These are phyloP conservation scores for Protomyces macrosporus DNA, from an alignment of 1,139 yeast genomes.

Conservation along the genomic window DNA sequence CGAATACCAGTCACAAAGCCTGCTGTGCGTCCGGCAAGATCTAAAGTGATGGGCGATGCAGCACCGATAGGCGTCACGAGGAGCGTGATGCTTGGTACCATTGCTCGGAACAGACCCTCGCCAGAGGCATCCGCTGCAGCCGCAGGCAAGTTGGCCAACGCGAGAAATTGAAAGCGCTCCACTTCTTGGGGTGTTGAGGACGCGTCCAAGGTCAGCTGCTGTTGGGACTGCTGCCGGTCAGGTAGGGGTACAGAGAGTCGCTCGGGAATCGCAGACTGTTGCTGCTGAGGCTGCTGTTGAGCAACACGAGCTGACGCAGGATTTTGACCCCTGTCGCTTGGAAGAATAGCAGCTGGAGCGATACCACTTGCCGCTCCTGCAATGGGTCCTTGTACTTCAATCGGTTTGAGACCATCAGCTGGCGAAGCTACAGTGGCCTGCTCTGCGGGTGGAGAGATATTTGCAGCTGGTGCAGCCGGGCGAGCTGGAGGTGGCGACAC, in stretches of 20 bases:
- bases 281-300: no score
- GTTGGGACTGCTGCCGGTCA: neutral
- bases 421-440: neutral
- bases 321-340: neutral
- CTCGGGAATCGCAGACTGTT: no score
- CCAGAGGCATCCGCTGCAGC: neutral
- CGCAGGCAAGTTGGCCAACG: neutral
- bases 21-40: neutral
- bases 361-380: neutral
- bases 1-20: neutral
- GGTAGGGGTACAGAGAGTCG: no score
- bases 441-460: neutral
- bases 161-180: neutral
- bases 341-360: neutral
- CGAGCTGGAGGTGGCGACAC: neutral
- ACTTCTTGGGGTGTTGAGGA: neutral
- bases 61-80: neutral
- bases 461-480: neutral
- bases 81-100: neutral
- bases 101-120: neutral
- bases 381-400: neutral
- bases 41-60: neutral
- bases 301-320: no score
- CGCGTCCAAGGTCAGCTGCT: neutral
- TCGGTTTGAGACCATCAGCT: neutral